phyloP scores from a whole-genome alignment of 768 basidiomycete genomes.

The Kwoniella pini region DNA sequence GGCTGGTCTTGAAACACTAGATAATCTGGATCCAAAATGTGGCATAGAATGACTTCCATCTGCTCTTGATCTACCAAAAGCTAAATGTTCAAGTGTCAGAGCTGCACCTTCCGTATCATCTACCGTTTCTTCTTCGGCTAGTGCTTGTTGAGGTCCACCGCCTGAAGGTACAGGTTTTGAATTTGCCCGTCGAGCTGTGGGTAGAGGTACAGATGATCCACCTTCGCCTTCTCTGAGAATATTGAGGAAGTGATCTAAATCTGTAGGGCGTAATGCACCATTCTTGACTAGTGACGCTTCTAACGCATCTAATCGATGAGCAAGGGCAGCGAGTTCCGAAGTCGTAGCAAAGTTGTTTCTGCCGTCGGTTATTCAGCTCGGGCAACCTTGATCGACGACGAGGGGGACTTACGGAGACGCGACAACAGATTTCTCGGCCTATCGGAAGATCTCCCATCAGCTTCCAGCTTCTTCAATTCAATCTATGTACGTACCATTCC shows the following conservation, averaged over 20 bases:
- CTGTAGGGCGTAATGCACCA: conserved; percentile 41
- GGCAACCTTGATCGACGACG: too few species aligned
- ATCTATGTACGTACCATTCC: conserved; percentile 40
- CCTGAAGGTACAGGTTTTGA: neutral
- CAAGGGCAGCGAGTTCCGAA: conserved; percentile 43
- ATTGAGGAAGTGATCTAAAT: conserved; percentile 44
- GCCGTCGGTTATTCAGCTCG: too few species aligned
- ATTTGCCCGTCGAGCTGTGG: neutral
- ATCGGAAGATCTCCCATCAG: neutral
- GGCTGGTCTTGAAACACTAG: conserved; percentile 19
- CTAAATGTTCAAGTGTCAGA: conserved; percentile 51
- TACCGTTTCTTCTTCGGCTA: conserved; percentile 29
- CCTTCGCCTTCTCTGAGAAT: conserved; percentile 7
- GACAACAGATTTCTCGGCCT: conserved; percentile 41
- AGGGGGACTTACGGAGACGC: conserved; percentile 26
- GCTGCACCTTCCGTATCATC: conserved; percentile 54
- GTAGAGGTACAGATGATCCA: neutral
- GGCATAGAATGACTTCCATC: conserved; percentile 39
- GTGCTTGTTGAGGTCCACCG: neutral
- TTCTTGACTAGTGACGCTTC: conserved; percentile 47
- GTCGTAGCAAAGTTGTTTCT: conserved; percentile 37
- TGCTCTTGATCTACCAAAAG: conserved; percentile 47
- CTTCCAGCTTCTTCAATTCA: neutral
- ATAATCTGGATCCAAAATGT: conserved; percentile 34
- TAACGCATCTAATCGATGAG: conserved; percentile 48